Conservation (phyloP, 2,329 filamentous ascomycete genomes). For the Cadophora sp. region DNA sequence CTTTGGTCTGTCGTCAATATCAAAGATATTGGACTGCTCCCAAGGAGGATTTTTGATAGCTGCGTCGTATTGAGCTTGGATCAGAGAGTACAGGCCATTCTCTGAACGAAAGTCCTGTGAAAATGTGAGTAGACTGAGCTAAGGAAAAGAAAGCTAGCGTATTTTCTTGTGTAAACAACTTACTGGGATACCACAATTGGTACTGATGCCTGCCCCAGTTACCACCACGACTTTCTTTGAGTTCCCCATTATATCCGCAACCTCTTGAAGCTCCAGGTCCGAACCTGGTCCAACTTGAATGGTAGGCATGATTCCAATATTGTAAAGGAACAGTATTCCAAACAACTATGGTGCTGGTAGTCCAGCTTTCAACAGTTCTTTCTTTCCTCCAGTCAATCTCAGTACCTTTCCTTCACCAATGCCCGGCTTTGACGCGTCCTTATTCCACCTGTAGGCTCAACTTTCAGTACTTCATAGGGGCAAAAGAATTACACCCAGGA, state of each 20-base stretch:
- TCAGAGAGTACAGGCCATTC: conserved; percentile 74
- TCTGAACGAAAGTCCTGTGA: conserved; percentile 73
- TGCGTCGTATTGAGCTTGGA: conserved; percentile 70
- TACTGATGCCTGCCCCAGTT: conserved; percentile 77
- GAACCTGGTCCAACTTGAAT: conserved; percentile 39
- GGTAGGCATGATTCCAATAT: conserved; percentile 41
- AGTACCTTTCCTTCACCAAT: background rate
- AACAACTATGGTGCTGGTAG: background rate
- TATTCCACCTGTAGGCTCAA: background rate
- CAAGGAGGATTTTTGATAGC: conserved; percentile 49
- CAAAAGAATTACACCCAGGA: background rate
- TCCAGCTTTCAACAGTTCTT: background rate
- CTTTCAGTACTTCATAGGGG: background rate
- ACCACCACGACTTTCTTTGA: conserved; percentile 74
- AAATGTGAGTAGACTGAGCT: conserved; percentile 30
- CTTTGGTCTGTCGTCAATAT: conserved; percentile 44
- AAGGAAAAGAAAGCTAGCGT: background rate
- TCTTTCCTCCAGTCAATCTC: background rate
- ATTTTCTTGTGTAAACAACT: conserved; percentile 38
- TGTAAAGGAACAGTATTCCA: background rate
- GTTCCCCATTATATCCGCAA: conserved; percentile 69
- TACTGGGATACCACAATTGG: conserved; percentile 78
- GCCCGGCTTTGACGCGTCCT: background rate
- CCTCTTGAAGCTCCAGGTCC: conserved; percentile 57
- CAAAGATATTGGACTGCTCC: conserved; percentile 41